Base-by-base conservation (phyloP, 495 filamentous ascomycete genomes). In the Tricharina praecox region DNA sequence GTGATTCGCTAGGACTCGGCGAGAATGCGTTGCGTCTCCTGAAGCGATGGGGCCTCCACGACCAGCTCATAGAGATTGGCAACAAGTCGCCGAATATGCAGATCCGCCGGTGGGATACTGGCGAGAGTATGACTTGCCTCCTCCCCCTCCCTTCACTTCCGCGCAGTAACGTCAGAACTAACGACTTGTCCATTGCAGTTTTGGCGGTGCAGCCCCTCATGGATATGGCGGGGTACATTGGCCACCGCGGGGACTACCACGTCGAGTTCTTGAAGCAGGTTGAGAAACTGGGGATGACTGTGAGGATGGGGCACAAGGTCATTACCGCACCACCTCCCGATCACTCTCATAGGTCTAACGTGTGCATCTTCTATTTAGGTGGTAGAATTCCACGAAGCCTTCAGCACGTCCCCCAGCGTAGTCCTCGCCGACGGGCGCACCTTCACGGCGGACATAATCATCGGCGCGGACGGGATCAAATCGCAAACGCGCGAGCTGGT, bases 401-500 rank as follows among this genome's bases (percentile, higher is more conserved):
- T 15, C 8, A 15, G 34, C 9, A 37, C 5, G 16, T 18, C 8
- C 8, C 34, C 34, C 9, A 37, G 34, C 18, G 63, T 62, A 16
- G 48, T 52, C 0, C 33, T 69, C 16, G 50, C 53, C 2, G 51
- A 63, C 47, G 67, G 67, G 19, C 51, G 49, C 30, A 35, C 53
- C 20, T 49, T 66, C 28, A 49, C 45, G 15, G 70, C 67, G 10
- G 74, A 79, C 49, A 52, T 79, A 35, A 63, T 78, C 7, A 62
- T 79, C 7, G 75, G 68, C 0, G 75, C 75, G 0, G 75, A 78
- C 57, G 75, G 75, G 0, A 65, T 79, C 9, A 72, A 68, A 50
- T 72, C 69, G 3, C 52, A 55, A 23, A 63, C 68, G 45, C 66
- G 74, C 1, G 73, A 73, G 46, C 59, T 63, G 3, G 63, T 76